Evolutionary conservation across 2,329 filamentous ascomycete genomes (phyloP).

Genomic region (Aspergillus sp.): DNA sequence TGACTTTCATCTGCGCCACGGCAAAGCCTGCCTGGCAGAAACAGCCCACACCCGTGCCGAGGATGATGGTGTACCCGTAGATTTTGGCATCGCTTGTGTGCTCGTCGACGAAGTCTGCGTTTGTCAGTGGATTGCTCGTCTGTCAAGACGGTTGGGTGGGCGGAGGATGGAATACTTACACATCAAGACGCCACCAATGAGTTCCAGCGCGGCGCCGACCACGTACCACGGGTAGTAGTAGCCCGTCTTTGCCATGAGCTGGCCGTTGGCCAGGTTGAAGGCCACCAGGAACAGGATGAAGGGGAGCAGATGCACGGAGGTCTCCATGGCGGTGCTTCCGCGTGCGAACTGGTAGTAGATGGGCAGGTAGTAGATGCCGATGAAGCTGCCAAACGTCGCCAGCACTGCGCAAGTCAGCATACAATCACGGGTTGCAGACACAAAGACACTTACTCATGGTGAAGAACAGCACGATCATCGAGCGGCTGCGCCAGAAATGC

Average conservation of each 20-base stretch:
- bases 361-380: conserved; percentile 52
- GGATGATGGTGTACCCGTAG: conserved; percentile 25
- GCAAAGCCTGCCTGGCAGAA: conserved; percentile 19
- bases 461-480: conserved; percentile 44
- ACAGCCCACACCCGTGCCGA: conserved; percentile 21
- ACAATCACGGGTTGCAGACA: conserved; percentile 22
- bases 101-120: conserved; percentile 5
- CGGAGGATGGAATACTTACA: conserved; percentile 6
- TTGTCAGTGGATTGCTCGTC: background rate
- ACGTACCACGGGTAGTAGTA: conserved; percentile 23
- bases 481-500: conserved; percentile 40
- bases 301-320: conserved; percentile 28
- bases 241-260: conserved; percentile 12
- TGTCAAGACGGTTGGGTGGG: background rate
- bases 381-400: conserved; percentile 21
- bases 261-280: conserved; percentile 20
- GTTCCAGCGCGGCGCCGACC: conserved; percentile 16
- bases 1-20: conserved; percentile 15
- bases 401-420: background rate
- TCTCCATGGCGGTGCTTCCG: conserved; percentile 33
- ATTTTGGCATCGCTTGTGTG: conserved; percentile 16
- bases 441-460: conserved; percentile 29
- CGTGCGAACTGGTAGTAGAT: conserved; percentile 53
- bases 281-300: conserved; percentile 16
- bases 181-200: conserved; percentile 21